A percentile compares a stretch with the other conserved stretches of the same genome.
Evolutionary conservation across 352 stramenopile species (phyloP).

Genomic region (Pythium angustatum): DNA sequence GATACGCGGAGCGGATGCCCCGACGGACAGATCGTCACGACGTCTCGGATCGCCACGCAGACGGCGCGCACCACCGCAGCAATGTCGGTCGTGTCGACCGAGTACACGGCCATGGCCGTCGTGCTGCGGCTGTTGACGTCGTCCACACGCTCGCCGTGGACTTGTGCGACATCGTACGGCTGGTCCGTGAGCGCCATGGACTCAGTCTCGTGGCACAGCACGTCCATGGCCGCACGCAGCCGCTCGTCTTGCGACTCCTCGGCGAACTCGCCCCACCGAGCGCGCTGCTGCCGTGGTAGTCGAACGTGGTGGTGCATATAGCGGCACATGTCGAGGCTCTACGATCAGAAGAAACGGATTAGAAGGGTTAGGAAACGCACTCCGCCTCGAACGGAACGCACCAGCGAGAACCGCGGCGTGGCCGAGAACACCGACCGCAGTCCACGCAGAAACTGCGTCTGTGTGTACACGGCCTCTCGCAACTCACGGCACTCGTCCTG

Average conservation of each 20-base stretch:
- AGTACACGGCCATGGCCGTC: conserved; percentile 35
- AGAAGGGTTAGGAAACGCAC: too few species aligned
- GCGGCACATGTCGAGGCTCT: conserved; percentile 5
- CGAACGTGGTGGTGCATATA: conserved; percentile 13
- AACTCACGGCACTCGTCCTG: conserved; percentile 6
- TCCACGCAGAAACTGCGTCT: conserved; percentile 1
- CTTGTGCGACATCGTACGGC: neutral
- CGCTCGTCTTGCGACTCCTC: neutral
- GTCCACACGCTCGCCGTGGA: neutral
- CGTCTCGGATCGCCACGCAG: conserved; percentile 28
- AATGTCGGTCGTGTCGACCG: conserved; percentile 33
- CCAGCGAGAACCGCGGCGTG: neutral
- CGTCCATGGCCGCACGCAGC: neutral
- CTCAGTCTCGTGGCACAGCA: conserved; percentile 2
- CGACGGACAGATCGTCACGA: conserved; percentile 28
- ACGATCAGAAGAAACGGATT: too few species aligned
- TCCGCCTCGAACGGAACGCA: too few species aligned
- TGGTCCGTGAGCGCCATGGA: too few species aligned
- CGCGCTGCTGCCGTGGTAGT: neutral
- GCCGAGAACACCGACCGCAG: conserved; percentile 4
- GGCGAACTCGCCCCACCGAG: conserved; percentile 1
- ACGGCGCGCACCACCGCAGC: conserved; percentile 17
- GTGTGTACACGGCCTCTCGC: neutral
- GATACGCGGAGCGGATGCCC: conserved; percentile 25
- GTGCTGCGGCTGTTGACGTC: neutral